Evolutionary conservation across 495 filamentous ascomycete species (phyloP).

Genomic region (Hypoxylon intermedium): DNA sequence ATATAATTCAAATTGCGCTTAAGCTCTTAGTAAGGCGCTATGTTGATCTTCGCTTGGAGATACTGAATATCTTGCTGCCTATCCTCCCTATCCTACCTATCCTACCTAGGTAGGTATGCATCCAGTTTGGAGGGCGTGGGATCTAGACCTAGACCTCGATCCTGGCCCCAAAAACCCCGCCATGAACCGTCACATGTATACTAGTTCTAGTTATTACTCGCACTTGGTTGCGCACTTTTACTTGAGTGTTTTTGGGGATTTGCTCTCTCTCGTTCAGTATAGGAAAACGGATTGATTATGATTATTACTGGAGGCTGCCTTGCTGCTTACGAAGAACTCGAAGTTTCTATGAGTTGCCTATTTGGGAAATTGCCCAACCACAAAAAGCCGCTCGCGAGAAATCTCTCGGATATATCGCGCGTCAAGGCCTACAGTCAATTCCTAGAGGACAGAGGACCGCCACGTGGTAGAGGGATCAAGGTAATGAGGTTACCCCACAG

Average conservation of each 20-base stretch:
- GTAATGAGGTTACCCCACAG: constrained; percentile 24
- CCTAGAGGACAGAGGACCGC: constrained; percentile 11
- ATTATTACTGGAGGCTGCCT: not conserved
- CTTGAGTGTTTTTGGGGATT: not conserved
- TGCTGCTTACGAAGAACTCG: constrained; percentile 1
- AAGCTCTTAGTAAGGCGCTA: not conserved
- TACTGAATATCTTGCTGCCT: too few relatives aligned
- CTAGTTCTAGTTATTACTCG: constrained; percentile 1
- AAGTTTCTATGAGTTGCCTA: constrained; percentile 31
- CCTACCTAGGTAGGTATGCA: not conserved
- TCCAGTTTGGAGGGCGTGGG: not conserved
- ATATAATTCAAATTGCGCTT: constrained; percentile 11
- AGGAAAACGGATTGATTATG: not conserved
- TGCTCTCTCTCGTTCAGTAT: not conserved
- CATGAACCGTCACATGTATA: constrained; percentile 13
- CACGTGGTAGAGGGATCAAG: constrained; percentile 29
- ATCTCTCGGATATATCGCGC: too few relatives aligned
- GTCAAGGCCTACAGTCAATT: not conserved
- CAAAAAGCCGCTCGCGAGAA: too few relatives aligned
- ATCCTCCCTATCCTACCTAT: too few relatives aligned
- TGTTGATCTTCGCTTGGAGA: not conserved
- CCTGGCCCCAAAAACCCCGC: constrained; percentile 6
- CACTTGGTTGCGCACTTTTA: not conserved
- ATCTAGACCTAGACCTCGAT: not conserved
- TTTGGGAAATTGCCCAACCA: constrained; percentile 13